Evolutionary conservation across 169 alveolate species (phyloP), one percentile per base, ranked within the genome.

Genomic region (Eimeria tenella): DNA sequence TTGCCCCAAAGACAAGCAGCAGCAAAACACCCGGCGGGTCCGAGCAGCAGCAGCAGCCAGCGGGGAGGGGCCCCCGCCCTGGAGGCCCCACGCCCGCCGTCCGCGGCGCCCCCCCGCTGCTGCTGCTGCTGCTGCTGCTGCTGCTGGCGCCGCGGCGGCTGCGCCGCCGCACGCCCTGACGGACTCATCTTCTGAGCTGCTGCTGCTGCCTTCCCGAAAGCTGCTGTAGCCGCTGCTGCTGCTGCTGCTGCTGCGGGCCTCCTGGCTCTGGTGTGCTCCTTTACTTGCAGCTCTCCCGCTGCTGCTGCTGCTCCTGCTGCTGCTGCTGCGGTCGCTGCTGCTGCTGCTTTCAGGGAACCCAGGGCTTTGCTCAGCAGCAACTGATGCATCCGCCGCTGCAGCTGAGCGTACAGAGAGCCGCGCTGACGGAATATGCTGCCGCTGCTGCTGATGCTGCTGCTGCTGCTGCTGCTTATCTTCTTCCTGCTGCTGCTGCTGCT

Each of bases 1-100:
- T 55, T 73, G 84, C 19, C 84, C 84, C 9, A 73, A 31, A 19
- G 84, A 73, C 9, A 73, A 19, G n/a, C 56, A 73, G n/a, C 23
- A n/a, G 56, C 52, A 73, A 8, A 73, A 10, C 52, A 73, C 42
- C 42, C 42, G 13, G 7, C 17, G 42, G 9, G 75, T 65, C 17
- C 75, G n/a, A n/a, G n/a, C n/a, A n/a, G n/a, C n/a, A n/a, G n/a
- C n/a, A n/a, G n/a, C n/a, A n/a, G n/a, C n/a, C 17, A 9, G 8
- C 9, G 5, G 75, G 75, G 31, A 19, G 75, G 75, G 75, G 75
- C 31, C 42, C 42, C 17, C 5, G 5, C 42, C 75, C 75, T 5
- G 42, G 17, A 5, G 5, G 42, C 15, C 68, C 68, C 68, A 58
- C 2, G 10, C n/a, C 10, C 15, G 68, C 68, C 15, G 2, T 1